These are phyloP conservation scores for Pholiota molesta DNA, from an alignment of 768 basidiomycete genomes.

Conservation along the genomic window DNA sequence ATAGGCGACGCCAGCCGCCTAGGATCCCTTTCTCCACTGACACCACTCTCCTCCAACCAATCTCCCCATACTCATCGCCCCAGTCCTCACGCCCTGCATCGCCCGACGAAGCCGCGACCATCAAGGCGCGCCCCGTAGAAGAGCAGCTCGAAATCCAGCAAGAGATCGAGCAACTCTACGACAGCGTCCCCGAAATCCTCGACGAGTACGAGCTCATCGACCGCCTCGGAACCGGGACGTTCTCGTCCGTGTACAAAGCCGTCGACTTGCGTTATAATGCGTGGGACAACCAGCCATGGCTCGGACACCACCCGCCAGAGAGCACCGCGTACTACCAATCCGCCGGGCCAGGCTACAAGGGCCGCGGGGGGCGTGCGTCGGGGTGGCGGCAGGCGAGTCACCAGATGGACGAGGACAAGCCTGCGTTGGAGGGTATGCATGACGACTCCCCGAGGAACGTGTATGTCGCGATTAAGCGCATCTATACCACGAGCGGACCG, in stretches of 20 bases:
- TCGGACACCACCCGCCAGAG: slow-evolving; percentile 58
- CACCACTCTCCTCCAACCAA: slow-evolving; percentile 6
- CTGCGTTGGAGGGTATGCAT: slow-evolving; percentile 5
- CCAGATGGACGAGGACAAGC: slow-evolving; percentile 1
- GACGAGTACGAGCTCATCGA: slow-evolving; percentile 81
- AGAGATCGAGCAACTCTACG: slow-evolving; percentile 77
- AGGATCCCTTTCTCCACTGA: slow-evolving; percentile 11
- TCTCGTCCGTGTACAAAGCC: slow-evolving; percentile 99
- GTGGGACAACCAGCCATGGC: slow-evolving; percentile 79
- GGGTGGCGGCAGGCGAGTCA: slow-evolving; percentile 7
- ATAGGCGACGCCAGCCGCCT: slow-evolving; percentile 1
- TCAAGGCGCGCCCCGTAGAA: slow-evolving; percentile 57
- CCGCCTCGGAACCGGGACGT: slow-evolving; percentile 95
- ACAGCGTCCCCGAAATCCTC: slow-evolving; percentile 65
- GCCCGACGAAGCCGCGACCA: slow-evolving; percentile 61
- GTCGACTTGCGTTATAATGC: slow-evolving; percentile 78
- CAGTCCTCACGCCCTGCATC: slow-evolving; percentile 16
- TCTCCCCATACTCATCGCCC: slow-evolving; percentile 8
- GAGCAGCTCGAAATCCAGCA: slow-evolving; percentile 75
- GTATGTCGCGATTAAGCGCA: slow-evolving; percentile 94
- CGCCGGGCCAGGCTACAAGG: slow-evolving; percentile 31
- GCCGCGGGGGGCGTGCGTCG: slow-evolving; percentile 25
- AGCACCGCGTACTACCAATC: slow-evolving; percentile 74
- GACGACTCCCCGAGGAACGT: slow-evolving; percentile 42
- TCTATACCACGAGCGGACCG: slow-evolving; percentile 95